A percentile compares a stretch with the other conserved stretches of the same genome.
Conservation (phyloP, 208 protist genomes). For the Acanthamoeba castellanii region DNA sequence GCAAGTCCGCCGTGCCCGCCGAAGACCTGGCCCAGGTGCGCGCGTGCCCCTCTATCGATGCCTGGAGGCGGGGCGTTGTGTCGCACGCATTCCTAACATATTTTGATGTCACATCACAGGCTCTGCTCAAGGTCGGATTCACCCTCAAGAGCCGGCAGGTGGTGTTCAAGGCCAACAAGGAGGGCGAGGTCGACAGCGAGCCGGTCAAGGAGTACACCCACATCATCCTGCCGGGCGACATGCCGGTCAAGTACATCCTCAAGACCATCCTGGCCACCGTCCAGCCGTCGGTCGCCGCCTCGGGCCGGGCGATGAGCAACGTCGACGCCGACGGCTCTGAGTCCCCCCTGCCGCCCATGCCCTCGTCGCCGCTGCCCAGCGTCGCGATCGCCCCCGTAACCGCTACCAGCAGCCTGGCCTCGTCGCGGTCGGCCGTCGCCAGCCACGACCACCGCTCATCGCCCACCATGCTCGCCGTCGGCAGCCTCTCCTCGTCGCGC, state of each 20-base stretch:
- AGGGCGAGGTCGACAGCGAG: not conserved
- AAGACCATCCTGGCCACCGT: constrained; percentile 30
- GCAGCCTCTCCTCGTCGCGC: not conserved
- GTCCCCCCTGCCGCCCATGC: constrained; percentile 3
- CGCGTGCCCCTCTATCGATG: not conserved
- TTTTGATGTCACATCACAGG: no score
- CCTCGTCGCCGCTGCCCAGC: not conserved
- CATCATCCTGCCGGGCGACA: constrained; percentile 13
- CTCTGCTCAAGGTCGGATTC: not conserved
- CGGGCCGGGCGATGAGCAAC: not conserved
- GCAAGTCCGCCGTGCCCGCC: not conserved
- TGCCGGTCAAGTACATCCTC: constrained; percentile 41
- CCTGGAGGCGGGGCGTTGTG: no score
- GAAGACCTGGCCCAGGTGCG: not conserved
- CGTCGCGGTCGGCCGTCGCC: not conserved
- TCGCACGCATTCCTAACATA: no score
- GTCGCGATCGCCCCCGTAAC: no score
- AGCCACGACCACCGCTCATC: not conserved
- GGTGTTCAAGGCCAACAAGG: not conserved
- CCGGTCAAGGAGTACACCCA: not conserved
- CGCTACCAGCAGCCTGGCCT: not conserved
- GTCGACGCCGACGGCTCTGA: not conserved
- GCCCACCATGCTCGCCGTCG: not conserved
- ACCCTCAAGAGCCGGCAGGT: constrained; percentile 31
- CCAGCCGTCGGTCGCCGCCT: not conserved